Evolutionary conservation across 805 yeast genomes (phyloP), one percentile per base, ranked within the genome.

Genomic region (Sugiyamaella qingdaonensis): DNA sequence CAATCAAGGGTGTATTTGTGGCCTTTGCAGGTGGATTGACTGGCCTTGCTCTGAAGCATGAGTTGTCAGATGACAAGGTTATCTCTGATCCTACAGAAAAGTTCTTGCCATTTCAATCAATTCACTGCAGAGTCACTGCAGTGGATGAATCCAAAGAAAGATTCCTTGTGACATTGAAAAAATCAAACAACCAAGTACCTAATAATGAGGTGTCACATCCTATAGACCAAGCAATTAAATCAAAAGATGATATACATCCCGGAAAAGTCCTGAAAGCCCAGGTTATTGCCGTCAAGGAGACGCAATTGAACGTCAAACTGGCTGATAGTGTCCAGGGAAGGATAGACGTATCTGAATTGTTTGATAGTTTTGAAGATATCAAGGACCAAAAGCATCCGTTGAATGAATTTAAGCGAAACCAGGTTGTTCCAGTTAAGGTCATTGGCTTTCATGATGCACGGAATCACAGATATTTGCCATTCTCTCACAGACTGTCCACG

Each of bases 261-360:
- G 96, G 95, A 46, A 78, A 72, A 41, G 54, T 76, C 19, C 82
- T 90, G 8, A 76, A 78, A 55, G 92, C 85, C 37, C 64, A 66
- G 14, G 70, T 91, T 52, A 82, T 77, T 47, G 72, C 84, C 1
- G 77, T 87, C 35, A 87, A 86, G 65, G 81, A 79, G 32, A 81
- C 88, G 4, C 94, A 88, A 70, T 72, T 91, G 59, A 83, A 84
- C 61, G 86, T 91, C 16, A 78, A 78, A 48, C 73, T 90, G 45
- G 90, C 94, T 50, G 94, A 85, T 55, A 84, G 86, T 64, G 73
- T 82, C 56, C 86, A 80, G 61, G 97, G 95, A 36, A 80, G 95
- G 65, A 70, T 91, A 54, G 95, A 88, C 61, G 74, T 85, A 14
- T 78, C 90, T 14, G 86, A 89, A 68, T 72, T 86, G 37, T 86